Evolutionary conservation across 2,329 filamentous ascomycete species (phyloP).

Genomic region (Lizonia empirigonia): DNA sequence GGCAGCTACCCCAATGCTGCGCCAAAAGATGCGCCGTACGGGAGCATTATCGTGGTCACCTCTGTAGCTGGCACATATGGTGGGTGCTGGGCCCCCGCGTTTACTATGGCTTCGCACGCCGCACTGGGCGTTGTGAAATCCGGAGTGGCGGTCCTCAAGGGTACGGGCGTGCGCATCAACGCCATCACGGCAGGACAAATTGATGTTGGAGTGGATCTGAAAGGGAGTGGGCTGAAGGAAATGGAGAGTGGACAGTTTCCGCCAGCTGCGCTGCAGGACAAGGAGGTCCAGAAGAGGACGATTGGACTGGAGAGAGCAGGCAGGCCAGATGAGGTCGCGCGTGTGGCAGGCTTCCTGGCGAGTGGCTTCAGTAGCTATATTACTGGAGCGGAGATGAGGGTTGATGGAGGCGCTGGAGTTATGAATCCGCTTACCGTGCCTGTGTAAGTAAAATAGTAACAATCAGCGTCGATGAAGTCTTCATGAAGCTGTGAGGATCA

Average conservation of each 20-base stretch:
- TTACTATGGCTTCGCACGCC: constrained; percentile 65
- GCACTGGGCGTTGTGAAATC: constrained; percentile 65
- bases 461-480: too few relatives aligned
- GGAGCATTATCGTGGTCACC: constrained; percentile 66
- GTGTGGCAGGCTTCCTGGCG: constrained; percentile 66
- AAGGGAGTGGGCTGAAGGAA: constrained; percentile 38
- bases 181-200: constrained; percentile 57
- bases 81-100: constrained; percentile 64
- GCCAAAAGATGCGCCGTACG: constrained; percentile 65
- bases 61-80: constrained; percentile 64
- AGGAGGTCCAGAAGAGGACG: constrained; percentile 54
- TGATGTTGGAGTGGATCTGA: constrained; percentile 54
- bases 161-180: constrained; percentile 65
- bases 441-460: constrained; percentile 28
- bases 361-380: constrained; percentile 68
- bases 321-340: constrained; percentile 62
- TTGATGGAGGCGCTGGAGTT: constrained; percentile 62
- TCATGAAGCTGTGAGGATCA: too few relatives aligned
- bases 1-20: constrained; percentile 65
- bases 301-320: constrained; percentile 66
- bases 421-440: constrained; percentile 50
- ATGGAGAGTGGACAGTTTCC: constrained; percentile 62
- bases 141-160: constrained; percentile 63
- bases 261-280: constrained; percentile 59
- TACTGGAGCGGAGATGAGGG: constrained; percentile 65